Base-by-base conservation (phyloP, 106 monocot genomes). In the Dioscorea zingiberensis region DNA sequence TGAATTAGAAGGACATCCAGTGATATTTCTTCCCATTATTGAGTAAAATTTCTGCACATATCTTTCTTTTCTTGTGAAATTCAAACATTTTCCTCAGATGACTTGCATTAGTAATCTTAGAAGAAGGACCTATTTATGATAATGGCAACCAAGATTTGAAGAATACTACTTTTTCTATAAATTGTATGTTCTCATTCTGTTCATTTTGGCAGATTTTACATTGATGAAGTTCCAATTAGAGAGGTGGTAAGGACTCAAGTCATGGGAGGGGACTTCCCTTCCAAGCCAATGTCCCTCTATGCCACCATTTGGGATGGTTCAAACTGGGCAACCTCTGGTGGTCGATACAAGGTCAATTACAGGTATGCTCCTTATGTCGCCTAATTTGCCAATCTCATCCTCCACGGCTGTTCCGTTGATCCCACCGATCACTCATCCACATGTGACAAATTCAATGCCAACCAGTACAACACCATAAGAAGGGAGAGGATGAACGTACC, bases 201-300 rank as follows among this genome's bases (percentile, higher is more conserved):
- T 48, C 25, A 47, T 38, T 60, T 27, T 63, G 26, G 38, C 59
- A 59, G 26, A 59, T 59, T 23, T 59, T 59, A 23, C 55, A 59
- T 87, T 46, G 87, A 87, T 54, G 23, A 29, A 12, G 64, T 69
- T 5, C 77, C 87, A 25, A 80, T 87, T 9, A 74, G 87, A 59
- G 83, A 87, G 70, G 63, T 84, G 17, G 68, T 48, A 55, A 73
- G 71, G 60, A 72, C 27, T 44, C 47, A 27, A 47, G 72, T 71
- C n/a, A 68, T 83, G 73, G 80, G 77, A 8, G 79, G 60, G 25
- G 70, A 70, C 49, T 87, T 68, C 74, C 87, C 87, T 1, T 58
- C 80, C 3, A 87, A 87, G 74, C 87, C 87, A 49, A 87, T 87
- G 87, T 84, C 83, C 7, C 63, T 87, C 54, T 87, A n/a, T n/a